Conservation (phyloP, 2,329 filamentous ascomycete genomes). For the Beauveria caledonica region DNA sequence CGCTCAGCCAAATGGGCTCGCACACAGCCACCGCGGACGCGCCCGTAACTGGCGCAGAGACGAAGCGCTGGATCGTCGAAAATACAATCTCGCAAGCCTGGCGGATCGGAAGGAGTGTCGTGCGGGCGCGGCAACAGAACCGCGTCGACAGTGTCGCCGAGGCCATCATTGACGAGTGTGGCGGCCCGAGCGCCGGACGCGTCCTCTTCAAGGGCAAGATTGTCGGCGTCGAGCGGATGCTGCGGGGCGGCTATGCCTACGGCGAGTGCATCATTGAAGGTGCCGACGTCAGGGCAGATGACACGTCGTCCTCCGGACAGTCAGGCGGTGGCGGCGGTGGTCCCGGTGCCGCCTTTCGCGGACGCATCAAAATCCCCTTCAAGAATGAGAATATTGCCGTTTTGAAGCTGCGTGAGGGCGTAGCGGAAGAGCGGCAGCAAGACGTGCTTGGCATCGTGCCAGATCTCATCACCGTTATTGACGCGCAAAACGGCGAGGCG, state of each 20-base stretch:
- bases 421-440: constrained; percentile 30
- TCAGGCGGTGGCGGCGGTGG: neutral
- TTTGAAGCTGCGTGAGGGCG: constrained; percentile 25
- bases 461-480: constrained; percentile 47
- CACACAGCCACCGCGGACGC: constrained; percentile 40
- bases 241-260: constrained; percentile 51
- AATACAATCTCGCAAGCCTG: constrained; percentile 46
- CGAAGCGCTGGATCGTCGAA: constrained; percentile 41
- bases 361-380: constrained; percentile 56
- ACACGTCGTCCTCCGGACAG: constrained; percentile 1
- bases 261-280: constrained; percentile 51
- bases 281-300: constrained; percentile 29
- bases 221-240: constrained; percentile 46
- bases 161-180: constrained; percentile 49
- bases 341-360: constrained; percentile 27
- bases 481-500: constrained; percentile 47
- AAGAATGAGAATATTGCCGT: constrained; percentile 69
- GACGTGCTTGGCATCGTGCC: constrained; percentile 46
- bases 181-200: constrained; percentile 42
- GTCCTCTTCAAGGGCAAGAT: constrained; percentile 59
- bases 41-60: constrained; percentile 41
- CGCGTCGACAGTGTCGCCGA: constrained; percentile 47
- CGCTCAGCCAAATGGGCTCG: constrained; percentile 48
- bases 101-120: constrained; percentile 54
- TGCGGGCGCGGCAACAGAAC: constrained; percentile 39